Evolutionary conservation across 495 filamentous ascomycete species (phyloP).

Genomic region (Geoglossum glabrum): DNA sequence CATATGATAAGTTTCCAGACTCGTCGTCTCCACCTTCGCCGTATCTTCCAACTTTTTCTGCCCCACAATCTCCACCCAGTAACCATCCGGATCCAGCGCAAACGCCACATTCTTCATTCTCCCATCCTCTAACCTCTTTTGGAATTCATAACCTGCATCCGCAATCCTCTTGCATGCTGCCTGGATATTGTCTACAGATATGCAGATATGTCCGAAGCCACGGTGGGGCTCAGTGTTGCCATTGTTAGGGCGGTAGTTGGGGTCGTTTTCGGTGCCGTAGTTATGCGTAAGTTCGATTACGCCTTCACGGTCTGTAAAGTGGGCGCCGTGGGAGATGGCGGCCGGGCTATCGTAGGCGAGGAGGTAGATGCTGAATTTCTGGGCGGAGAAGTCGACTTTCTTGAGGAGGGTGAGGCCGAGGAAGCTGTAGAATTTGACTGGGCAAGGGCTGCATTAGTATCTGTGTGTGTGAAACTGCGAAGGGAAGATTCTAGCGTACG

Average conservation of each 20-base stretch:
- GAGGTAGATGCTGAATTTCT: conserved; percentile 83
- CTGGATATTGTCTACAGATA: conserved; percentile 80
- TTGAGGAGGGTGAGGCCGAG: conserved; percentile 74
- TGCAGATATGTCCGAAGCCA: conserved; percentile 79
- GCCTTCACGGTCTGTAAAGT: conserved; percentile 58
- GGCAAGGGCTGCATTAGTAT: neutral
- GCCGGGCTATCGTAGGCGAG: conserved; percentile 49
- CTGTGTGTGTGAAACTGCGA: neutral
- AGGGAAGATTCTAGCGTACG: neutral
- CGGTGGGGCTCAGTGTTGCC: conserved; percentile 74
- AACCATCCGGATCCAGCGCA: conserved; percentile 78
- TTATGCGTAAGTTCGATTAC: conserved; percentile 92
- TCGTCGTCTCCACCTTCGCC: conserved; percentile 32
- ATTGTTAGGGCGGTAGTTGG: conserved; percentile 62
- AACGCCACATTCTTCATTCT: conserved; percentile 82
- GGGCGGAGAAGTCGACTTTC: conserved; percentile 51
- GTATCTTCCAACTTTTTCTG: conserved; percentile 27
- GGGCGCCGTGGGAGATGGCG: conserved; percentile 35
- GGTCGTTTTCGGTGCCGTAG: conserved; percentile 80
- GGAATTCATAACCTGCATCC: conserved; percentile 75
- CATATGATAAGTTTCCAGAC: conserved; percentile 32
- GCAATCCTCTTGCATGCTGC: conserved; percentile 73
- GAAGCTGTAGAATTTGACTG: conserved; percentile 84
- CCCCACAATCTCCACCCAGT: conserved; percentile 64
- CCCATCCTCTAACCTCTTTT: conserved; percentile 83